These are phyloP conservation scores for Zygosaccharomyces kombuchaensis DNA, from an alignment of 805 yeast species.

Conservation along the genomic window DNA sequence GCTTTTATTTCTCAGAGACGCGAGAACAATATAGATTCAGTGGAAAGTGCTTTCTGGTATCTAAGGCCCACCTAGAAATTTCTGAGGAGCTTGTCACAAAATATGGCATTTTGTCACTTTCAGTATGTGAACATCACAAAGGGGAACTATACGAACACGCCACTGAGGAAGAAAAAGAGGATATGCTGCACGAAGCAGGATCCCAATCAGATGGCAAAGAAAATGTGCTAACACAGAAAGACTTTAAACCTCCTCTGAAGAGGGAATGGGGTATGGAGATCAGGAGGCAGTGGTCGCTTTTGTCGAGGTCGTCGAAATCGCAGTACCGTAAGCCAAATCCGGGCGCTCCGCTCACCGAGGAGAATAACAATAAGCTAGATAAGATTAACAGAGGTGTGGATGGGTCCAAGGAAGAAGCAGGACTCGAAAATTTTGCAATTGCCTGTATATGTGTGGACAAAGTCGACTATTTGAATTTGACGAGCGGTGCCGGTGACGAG, in stretches of 20 bases:
- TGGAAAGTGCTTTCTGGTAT: conserved; percentile 55
- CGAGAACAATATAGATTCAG: conserved; percentile 69
- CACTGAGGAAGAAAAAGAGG: conserved; percentile 14
- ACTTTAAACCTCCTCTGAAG: conserved; percentile 43
- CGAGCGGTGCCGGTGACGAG: conserved; percentile 40
- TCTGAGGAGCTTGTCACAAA: conserved; percentile 16
- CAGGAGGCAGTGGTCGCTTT: conserved; percentile 54
- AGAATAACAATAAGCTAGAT: conserved; percentile 56
- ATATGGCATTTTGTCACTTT: conserved; percentile 34
- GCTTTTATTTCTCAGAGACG: conserved; percentile 60
- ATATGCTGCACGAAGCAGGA: background rate
- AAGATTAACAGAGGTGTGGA: conserved; percentile 78
- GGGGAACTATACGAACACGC: conserved; percentile 17
- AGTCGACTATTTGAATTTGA: conserved; percentile 65
- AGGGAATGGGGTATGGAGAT: conserved; percentile 70
- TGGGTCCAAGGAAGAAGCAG: conserved; percentile 62
- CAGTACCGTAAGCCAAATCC: conserved; percentile 73
- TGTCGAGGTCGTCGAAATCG: conserved; percentile 57
- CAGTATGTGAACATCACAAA: conserved; percentile 20
- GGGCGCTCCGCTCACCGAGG: conserved; percentile 52
- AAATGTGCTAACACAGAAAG: conserved; percentile 7
- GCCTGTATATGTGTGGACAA: conserved; percentile 64
- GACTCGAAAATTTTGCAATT: conserved; percentile 62
- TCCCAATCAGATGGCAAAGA: background rate
- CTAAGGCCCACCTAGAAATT: conserved; percentile 13